These are phyloP conservation scores for Helianthus annuus DNA, from an alignment of 129 eudicot genomes.

Conservation along the genomic window HanXRQr2.0-SUNRISE NC_035440.2:24680491-24680990, in stretches of 20 bases:
- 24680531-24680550: constrained; percentile 63
- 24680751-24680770: constrained; percentile 65
- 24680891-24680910: constrained; percentile 22
- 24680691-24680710: constrained; percentile 69
- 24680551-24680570: constrained; percentile 50
- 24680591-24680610: constrained; percentile 86
- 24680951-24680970: constrained; percentile 30
- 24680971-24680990: constrained; percentile 28
- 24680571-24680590: constrained; percentile 66
- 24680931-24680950: constrained; percentile 47
- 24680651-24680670: constrained; percentile 71
- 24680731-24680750: constrained; percentile 41
- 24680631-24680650: constrained; percentile 77
- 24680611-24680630: constrained; percentile 71
- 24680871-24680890: constrained; percentile 33
- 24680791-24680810: constrained; percentile 34
- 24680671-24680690: constrained; percentile 68
- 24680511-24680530: constrained; percentile 81
- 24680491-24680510: constrained; percentile 86
- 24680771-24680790: constrained; percentile 55
- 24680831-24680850: constrained; percentile 54
- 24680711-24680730: constrained; percentile 55
- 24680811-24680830: constrained; percentile 60
- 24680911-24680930: constrained; percentile 13
- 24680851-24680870: constrained; percentile 52